Conservation (phyloP, 768 basidiomycete species). For the Trametes coccinea region DNA sequence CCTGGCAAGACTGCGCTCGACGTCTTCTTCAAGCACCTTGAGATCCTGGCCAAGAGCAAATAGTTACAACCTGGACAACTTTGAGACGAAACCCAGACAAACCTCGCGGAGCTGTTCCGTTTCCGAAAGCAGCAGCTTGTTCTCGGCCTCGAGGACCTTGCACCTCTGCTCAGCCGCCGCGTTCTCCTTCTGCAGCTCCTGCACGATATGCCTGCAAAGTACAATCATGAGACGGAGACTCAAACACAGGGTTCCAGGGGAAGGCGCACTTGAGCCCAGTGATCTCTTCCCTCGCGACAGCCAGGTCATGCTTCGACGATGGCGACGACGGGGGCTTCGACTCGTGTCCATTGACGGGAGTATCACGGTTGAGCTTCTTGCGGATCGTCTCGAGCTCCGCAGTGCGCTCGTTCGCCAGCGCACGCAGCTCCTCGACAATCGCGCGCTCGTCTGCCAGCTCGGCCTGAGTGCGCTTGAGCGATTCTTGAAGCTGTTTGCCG, state of each 20-base stretch:
- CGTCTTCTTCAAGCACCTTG: constrained; percentile 71
- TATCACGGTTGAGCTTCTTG: constrained; percentile 63
- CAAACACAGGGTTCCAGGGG: background rate
- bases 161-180: constrained; percentile 58
- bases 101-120: constrained; percentile 76
- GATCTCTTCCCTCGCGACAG: constrained; percentile 62
- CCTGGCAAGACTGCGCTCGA: constrained; percentile 57
- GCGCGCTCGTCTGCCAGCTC: constrained; percentile 34
- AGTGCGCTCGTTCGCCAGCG: constrained; percentile 40
- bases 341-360: constrained; percentile 44
- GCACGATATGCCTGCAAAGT: constrained; percentile 71
- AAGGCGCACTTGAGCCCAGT: constrained; percentile 73
- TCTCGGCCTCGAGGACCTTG: constrained; percentile 76
- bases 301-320: constrained; percentile 53
- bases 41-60: constrained; percentile 53
- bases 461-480: constrained; percentile 32
- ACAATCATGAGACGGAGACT: background rate
- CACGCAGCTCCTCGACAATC: constrained; percentile 34
- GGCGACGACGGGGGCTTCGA: constrained; percentile 30
- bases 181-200: constrained; percentile 86
- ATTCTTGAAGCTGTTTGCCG: constrained; percentile 17
- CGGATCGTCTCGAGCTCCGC: constrained; percentile 56
- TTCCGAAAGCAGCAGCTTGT: constrained; percentile 65
- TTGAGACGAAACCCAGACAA: background rate
- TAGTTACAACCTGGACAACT: background rate